These are phyloP conservation scores for Trichoderma atroviride DNA, from an alignment of 2,329 filamentous ascomycete genomes.

Conservation along the genomic window DNA sequence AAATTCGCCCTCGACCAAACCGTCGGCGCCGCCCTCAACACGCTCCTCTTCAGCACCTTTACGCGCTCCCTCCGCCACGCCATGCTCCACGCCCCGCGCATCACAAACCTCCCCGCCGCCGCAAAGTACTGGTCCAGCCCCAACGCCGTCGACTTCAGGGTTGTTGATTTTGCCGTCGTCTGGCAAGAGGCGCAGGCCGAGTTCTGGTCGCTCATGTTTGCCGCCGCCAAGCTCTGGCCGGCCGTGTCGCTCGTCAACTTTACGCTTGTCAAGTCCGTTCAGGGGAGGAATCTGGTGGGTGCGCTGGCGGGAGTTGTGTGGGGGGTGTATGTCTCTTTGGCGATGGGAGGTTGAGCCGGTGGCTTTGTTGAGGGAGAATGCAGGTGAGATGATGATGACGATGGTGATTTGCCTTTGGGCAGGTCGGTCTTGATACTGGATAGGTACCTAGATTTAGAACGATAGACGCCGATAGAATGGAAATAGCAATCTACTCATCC, in stretches of 20 bases:
- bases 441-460: neutral
- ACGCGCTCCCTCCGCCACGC: slow-evolving; percentile 59
- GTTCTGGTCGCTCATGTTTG: slow-evolving; percentile 65
- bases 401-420: neutral
- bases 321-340: slow-evolving; percentile 74
- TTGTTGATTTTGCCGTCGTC: slow-evolving; percentile 50
- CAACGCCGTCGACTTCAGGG: slow-evolving; percentile 47
- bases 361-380: neutral
- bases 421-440: neutral
- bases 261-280: slow-evolving; percentile 67
- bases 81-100: slow-evolving; percentile 47
- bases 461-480: neutral
- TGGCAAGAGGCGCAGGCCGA: slow-evolving; percentile 53
- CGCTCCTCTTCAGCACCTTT: slow-evolving; percentile 62
- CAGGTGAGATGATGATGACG: neutral
- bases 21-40: slow-evolving; percentile 66
- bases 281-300: slow-evolving; percentile 71
- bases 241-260: slow-evolving; percentile 71
- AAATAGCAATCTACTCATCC: neutral
- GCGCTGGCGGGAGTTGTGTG: slow-evolving; percentile 71
- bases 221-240: slow-evolving; percentile 73
- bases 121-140: slow-evolving; percentile 43
- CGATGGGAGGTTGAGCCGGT: slow-evolving; percentile 43
- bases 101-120: slow-evolving; percentile 42
- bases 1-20: slow-evolving; percentile 74